Conservation (phyloP, 352 stramenopile species). For the Nothophytophthora sp. region DNA sequence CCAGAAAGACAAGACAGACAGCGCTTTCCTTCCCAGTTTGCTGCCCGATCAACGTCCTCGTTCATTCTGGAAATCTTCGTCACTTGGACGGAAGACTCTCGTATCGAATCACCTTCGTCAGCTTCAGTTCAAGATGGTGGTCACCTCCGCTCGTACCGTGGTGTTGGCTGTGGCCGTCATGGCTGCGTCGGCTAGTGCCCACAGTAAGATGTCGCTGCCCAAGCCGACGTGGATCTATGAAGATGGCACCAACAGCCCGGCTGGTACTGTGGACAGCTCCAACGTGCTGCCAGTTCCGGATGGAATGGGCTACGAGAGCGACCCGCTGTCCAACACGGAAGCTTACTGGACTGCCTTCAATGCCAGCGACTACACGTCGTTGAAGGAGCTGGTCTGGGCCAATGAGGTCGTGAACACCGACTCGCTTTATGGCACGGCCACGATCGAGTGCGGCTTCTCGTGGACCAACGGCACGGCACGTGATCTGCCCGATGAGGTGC, state of each 20-base stretch:
- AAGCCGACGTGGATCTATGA: slow-evolving; percentile 34
- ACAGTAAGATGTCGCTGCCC: slow-evolving; percentile 35
- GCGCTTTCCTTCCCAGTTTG: slow-evolving; percentile 6
- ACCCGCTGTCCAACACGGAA: slow-evolving; percentile 30
- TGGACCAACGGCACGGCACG: slow-evolving; percentile 28
- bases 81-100: slow-evolving; percentile 4
- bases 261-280: slow-evolving; percentile 24
- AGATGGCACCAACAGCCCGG: slow-evolving; percentile 23
- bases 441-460: slow-evolving; percentile 44
- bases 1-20: neutral
- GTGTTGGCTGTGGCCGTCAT: slow-evolving; percentile 8
- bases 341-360: slow-evolving; percentile 40
- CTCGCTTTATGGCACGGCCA: slow-evolving; percentile 27
- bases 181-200: slow-evolving; percentile 14
- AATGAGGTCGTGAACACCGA: slow-evolving; percentile 34
- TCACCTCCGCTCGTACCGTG: neutral
- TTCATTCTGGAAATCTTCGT: slow-evolving; percentile 18
- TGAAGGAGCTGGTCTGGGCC: slow-evolving; percentile 43
- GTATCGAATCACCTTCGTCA: no score
- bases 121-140: slow-evolving; percentile 13
- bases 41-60: neutral
- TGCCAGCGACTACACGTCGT: slow-evolving; percentile 42
- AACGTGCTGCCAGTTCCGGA: slow-evolving; percentile 23
- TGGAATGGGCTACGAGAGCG: slow-evolving; percentile 27
- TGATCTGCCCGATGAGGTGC: slow-evolving; percentile 33